Evolutionary conservation across 495 filamentous ascomycete species (phyloP), one percentile per base, ranked within the genome.

Genomic region (Xylaria sp.): DNA sequence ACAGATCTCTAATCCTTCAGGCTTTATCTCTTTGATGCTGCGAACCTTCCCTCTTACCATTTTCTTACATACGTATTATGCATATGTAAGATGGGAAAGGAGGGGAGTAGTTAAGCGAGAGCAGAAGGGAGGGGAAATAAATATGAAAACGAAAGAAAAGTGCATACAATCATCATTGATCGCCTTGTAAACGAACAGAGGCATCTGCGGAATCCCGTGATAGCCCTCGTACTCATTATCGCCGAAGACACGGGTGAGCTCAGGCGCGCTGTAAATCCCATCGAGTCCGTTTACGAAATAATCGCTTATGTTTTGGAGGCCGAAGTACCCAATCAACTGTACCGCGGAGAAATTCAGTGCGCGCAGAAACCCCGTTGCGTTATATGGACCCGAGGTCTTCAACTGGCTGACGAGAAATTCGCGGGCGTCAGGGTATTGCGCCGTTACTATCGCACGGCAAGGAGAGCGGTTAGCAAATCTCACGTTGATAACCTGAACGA

Each of bases 111-210:
- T 59, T 9, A 31, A 58, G 17, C 26, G 19, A 35, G 3, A 58
- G 14, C 12, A 58, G 29, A 7, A 35, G 14, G 35, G 11, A 33
- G 3, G 8, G 9, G 33, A 59, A n/a, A 8, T 19, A 37, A 12
- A 59, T 4, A 59, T 12, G 17, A 33, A 37, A 59, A 59, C 8
- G 31, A 59, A 29, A 59, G 17, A 59, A 37, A 5, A 37, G 2
- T 75, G 52, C 40, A 79, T 83, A 71, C 87, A 79, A 72, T 88
- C 82, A 57, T 88, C 85, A 4, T 73, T 50, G 5, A 84, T 76
- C 0, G 85, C 82, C 75, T 89, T 89, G 77, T 88, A 88, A 4
- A 82, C 63, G 73, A 84, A 87, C 19, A 86, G 55, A 0, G 85
- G 86, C 70, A 85, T 82, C 37, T 78, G 73, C 1, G 86, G 86